Base-by-base conservation (phyloP, 106 monocot species). In the Acanthochlamys bracteata region DNA sequence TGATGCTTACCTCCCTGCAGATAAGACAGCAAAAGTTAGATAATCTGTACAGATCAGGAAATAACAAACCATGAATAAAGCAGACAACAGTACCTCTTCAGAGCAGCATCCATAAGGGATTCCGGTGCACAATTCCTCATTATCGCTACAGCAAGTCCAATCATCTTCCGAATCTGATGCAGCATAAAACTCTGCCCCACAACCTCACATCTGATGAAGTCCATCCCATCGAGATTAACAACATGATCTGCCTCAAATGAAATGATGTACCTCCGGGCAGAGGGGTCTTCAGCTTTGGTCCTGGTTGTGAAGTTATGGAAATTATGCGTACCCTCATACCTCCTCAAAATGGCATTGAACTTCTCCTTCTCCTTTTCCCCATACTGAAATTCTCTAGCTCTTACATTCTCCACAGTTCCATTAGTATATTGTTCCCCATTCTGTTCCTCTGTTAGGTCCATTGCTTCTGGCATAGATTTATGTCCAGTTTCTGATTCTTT, bases 111-210 rank as follows among this genome's bases (percentile, higher is more conserved):
- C 83, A 89, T 81, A 8, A 91, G 27, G 2, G 85, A 77, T 47
- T 92, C 88, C 0, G 92, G 77, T 6, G 83, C 71, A 39, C 88
- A 92, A 60, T 83, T 79, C 75, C 98, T 81, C 85, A 92, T 89
- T 43, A 92, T 65, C 3, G 89, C 88, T 33, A 89, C 98, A 0
- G 89, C 88, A 66, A 99, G 60, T 15, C 92, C 98, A 45, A 99
- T 75, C 98, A 99, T 89, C 68, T 99, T 99, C 40, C 98, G n/a
- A 2, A 99, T 99, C 69, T 99, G 92, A 73, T 99, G 92, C 11
- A 99, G 81, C 98, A 92, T 92, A 71, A 99, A 99, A 66, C 98
- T 99, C 77, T 99, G 83, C 4, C 98, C 98, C 23, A 99, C 68
- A 26, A 99, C 88, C 82, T 86, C 86, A 58, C 98, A 98, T 59